phyloP scores from a whole-genome alignment of 768 basidiomycete genomes.

The Clavulina sp. region DNA sequence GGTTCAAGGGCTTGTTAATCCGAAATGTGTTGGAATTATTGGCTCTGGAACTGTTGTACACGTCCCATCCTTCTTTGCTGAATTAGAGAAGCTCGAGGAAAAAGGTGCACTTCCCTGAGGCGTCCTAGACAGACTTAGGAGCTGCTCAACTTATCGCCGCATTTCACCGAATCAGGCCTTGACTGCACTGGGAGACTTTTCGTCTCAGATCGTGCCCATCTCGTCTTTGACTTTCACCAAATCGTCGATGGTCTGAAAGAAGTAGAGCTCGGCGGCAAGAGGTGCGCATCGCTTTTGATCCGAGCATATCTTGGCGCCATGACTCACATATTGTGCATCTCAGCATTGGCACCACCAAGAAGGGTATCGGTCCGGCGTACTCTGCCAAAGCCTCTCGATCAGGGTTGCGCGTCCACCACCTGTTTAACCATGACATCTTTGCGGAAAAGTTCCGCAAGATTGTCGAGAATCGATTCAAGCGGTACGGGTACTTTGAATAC shows the following conservation, averaged over 20 bases:
- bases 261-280: conserved; percentile 83
- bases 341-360: conserved; percentile 95
- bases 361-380: conserved; percentile 96
- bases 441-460: conserved; percentile 84
- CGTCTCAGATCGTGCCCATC: conserved; percentile 88
- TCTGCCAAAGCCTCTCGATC: conserved; percentile 94
- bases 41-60: conserved; percentile 95
- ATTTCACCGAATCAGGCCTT: conserved; percentile 69
- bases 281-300: conserved; percentile 23
- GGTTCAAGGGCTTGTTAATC: conserved; percentile 64
- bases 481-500: conserved; percentile 95
- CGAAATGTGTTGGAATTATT: conserved; percentile 68
- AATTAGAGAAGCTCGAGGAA: conserved; percentile 67
- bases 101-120: conserved; percentile 39
- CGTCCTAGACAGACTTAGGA: neutral
- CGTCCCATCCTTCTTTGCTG: conserved; percentile 83
- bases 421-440: conserved; percentile 76
- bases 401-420: conserved; percentile 88
- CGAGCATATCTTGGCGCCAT: neutral
- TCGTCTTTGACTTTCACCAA: conserved; percentile 99
- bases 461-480: conserved; percentile 94
- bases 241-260: conserved; percentile 98
- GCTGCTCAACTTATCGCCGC: too few species aligned
- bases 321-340: neutral
- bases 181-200: conserved; percentile 71